Evolutionary conservation across 371 early-diverging fungal species (phyloP).

Genomic region (Ordospora pajunii): DNA sequence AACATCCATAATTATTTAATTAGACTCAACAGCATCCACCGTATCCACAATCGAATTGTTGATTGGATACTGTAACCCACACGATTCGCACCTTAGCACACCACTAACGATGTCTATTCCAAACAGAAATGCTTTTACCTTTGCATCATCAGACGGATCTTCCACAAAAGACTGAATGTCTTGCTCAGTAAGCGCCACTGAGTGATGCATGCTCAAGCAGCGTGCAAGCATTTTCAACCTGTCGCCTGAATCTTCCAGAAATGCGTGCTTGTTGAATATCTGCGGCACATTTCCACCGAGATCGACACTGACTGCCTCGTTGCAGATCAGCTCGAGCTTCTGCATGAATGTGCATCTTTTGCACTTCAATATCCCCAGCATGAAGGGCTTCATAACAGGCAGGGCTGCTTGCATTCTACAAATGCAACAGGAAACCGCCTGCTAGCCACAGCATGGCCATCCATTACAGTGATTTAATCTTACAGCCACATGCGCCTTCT

Average conservation of each 20-base stretch:
- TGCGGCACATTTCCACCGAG: background rate
- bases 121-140: slow-evolving; percentile 15
- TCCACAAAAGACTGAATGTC: background rate
- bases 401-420: too few species aligned
- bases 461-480: too few species aligned
- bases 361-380: slow-evolving; percentile 20
- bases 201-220: background rate
- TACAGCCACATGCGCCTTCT: too few species aligned
- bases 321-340: background rate
- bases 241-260: background rate
- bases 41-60: slow-evolving; percentile 29
- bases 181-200: background rate
- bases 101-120: slow-evolving; percentile 17
- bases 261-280: slow-evolving; percentile 6
- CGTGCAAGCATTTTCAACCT: background rate
- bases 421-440: too few species aligned
- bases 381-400: slow-evolving; percentile 14
- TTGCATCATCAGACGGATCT: background rate
- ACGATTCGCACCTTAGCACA: background rate
- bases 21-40: slow-evolving; percentile 5
- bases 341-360: slow-evolving; percentile 22
- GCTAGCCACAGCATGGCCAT: too few species aligned
- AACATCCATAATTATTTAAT: background rate
- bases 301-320: background rate
- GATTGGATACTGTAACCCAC: slow-evolving; percentile 27